A percentile compares a stretch with the other conserved stretches of the same genome.
Evolutionary conservation across 257 asterid species (phyloP).

Genomic region (Voacanga thouarsii): DNA sequence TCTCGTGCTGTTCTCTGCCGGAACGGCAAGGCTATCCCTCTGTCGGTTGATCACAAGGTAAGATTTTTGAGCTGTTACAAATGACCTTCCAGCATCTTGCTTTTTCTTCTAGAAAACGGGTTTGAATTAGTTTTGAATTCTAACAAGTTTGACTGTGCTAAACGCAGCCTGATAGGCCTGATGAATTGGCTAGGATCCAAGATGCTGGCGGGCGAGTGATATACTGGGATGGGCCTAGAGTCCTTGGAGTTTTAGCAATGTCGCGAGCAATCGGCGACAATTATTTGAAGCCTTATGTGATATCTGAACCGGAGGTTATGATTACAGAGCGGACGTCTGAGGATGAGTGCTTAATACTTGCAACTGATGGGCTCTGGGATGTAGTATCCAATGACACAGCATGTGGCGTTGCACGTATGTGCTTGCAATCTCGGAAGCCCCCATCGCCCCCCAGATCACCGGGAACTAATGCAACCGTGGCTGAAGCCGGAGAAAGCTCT

Average conservation of each 20-base stretch:
- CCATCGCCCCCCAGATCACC: constrained; percentile 54
- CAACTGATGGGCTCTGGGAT: constrained; percentile 94
- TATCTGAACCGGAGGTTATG: constrained; percentile 85
- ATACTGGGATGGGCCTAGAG: constrained; percentile 90
- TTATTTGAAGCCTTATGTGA: constrained; percentile 84
- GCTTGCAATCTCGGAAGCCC: constrained; percentile 52
- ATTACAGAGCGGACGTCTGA: constrained; percentile 51
- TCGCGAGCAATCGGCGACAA: constrained; percentile 69
- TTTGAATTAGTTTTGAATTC: not conserved
- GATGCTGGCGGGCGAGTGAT: constrained; percentile 96
- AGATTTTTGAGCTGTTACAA: not conserved
- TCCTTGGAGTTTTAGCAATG: constrained; percentile 90
- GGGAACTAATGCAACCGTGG: constrained; percentile 35
- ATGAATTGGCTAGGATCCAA: constrained; percentile 72
- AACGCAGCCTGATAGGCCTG: constrained; percentile 82
- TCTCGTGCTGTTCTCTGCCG: constrained; percentile 97
- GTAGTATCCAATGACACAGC: constrained; percentile 91
- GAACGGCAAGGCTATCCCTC: constrained; percentile 76
- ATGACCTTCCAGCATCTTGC: not conserved
- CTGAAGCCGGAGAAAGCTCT: constrained; percentile 56
- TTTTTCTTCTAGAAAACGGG: not conserved
- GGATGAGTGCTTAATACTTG: constrained; percentile 80
- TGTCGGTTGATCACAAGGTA: constrained; percentile 91
- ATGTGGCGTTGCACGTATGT: constrained; percentile 89
- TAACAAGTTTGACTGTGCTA: not conserved